Evolutionary conservation across 1,284 basidiomycete species (phyloP), one percentile per base, ranked within the genome.

Genomic region (Cryptococcus sp.): DNA sequence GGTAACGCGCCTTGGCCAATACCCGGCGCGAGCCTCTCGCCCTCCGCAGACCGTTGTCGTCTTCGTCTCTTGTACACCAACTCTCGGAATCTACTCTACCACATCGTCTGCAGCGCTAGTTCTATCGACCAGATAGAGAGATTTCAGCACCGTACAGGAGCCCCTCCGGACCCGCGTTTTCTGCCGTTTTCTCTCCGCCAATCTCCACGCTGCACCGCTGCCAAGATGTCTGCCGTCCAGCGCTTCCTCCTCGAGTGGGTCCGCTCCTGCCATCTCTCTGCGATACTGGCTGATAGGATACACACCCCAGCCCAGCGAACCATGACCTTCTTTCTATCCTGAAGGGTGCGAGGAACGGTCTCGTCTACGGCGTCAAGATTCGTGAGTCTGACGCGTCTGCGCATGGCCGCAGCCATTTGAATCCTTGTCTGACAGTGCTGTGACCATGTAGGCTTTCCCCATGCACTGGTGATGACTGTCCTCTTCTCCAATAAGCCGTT

Each of bases 391-490:
- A 23, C 28, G 37, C 45, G 13, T n/a, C n/a, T n/a, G 40, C 18
- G 16, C 43, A 39, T 48, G 36, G n/a, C 37, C 24, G 8, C n/a
- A 28, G 33, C 18, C 18, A 38, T 38, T 4, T 4, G 46, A 47
- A 33, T 13, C 13, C 18, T 23, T 21, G n/a, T 47, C 24, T 16
- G 33, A 28, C 33, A 20, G 18, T 3, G 23, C 18, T 23, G 23
- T 47, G 46, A 36, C 46, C 2, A 8, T 4, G 4, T 24, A 73
- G 70, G 80, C 46, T 96, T 96, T 72, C 96, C 96, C n/a, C 96
- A 99, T 82, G 95, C 96, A 2, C 80, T 99, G 24, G 88, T 98
- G 55, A 98, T 98, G 95, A 88, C 92, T n/a, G 84, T 97, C 59
- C 81, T 98, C 28, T 98, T 98, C 71, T 88, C 88, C 33, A 84